Evolutionary conservation across 139 green algal species (phyloP).

Genomic region (Coelastrella sp.): DNA sequence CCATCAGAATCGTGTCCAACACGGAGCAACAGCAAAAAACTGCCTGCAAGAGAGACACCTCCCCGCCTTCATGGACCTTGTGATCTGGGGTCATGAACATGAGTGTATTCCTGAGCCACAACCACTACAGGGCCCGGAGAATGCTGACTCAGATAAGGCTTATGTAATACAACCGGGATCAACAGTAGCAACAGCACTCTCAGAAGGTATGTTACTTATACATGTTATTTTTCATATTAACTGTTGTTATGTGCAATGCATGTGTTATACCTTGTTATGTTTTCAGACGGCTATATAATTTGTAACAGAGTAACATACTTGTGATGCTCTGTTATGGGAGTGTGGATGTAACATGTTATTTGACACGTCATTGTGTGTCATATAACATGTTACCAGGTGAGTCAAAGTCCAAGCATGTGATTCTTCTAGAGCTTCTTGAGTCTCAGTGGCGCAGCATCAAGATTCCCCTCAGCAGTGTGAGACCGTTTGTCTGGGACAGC

Average conservation of each 20-base stretch:
- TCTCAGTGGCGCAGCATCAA: slow-evolving; percentile 74
- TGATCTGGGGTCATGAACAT: slow-evolving; percentile 99
- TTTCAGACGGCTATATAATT: no score
- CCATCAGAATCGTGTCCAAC: slow-evolving; percentile 80
- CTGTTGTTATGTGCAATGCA: no score
- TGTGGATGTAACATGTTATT: neutral
- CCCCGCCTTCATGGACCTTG: slow-evolving; percentile 92
- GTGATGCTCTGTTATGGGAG: no score
- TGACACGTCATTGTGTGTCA: no score
- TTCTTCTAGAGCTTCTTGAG: slow-evolving; percentile 88
- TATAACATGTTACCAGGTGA: slow-evolving; percentile 73
- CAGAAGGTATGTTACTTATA: neutral
- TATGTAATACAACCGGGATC: neutral
- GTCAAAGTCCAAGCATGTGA: slow-evolving; percentile 88
- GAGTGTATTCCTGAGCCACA: slow-evolving; percentile 88
- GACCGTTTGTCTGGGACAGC: slow-evolving; percentile 84
- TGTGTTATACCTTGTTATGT: no score
- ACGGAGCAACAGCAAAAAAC: slow-evolving; percentile 70
- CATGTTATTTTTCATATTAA: no score
- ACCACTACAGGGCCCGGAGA: neutral
- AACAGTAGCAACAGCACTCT: neutral
- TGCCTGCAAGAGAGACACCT: slow-evolving; percentile 86
- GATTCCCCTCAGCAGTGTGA: slow-evolving; percentile 80
- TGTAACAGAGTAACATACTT: neutral
- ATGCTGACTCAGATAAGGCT: neutral